phyloP scores from a whole-genome alignment of 1,284 basidiomycete genomes.

The Trametes polyzona region DNA sequence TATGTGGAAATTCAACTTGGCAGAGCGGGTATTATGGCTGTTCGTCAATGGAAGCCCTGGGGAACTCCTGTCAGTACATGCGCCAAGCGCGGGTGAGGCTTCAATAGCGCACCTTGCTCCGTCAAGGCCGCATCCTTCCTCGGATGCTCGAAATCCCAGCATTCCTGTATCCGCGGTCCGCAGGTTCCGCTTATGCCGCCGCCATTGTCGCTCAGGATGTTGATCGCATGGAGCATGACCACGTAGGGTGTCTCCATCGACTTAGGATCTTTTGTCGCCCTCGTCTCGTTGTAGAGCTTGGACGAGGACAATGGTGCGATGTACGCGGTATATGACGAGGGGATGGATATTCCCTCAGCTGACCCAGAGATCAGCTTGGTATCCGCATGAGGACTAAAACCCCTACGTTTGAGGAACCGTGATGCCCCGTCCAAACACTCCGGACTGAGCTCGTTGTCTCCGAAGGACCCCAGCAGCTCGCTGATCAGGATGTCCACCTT shows the following conservation, averaged over 20 bases:
- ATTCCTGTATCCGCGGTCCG: slow-evolving; percentile 88
- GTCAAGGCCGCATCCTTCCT: slow-evolving; percentile 78
- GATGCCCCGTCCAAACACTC: slow-evolving; percentile 97
- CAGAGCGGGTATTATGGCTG: slow-evolving; percentile 84
- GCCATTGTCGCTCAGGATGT: slow-evolving; percentile 80
- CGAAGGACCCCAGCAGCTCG: slow-evolving; percentile 96
- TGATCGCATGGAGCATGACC: slow-evolving; percentile 95
- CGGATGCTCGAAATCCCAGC: slow-evolving; percentile 98
- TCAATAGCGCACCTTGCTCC: slow-evolving; percentile 54
- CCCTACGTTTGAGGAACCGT: slow-evolving; percentile 85
- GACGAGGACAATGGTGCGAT: slow-evolving; percentile 93
- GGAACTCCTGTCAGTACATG: not conserved
- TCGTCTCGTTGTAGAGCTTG: slow-evolving; percentile 86
- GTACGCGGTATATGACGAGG: slow-evolving; percentile 93
- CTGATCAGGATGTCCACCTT: slow-evolving; percentile 93
- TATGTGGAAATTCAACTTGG: slow-evolving; percentile 87
- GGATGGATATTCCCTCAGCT: slow-evolving; percentile 95
- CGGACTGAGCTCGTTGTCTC: slow-evolving; percentile 98
- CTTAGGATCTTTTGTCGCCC: slow-evolving; percentile 66
- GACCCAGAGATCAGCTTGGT: not conserved
- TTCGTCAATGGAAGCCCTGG: slow-evolving; percentile 84
- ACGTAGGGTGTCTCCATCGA: slow-evolving; percentile 93
- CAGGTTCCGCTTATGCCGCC: slow-evolving; percentile 65
- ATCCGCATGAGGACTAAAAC: not conserved
- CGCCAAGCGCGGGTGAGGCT: not conserved